These are phyloP conservation scores for Neonectria punicea DNA, from an alignment of 2,329 filamentous ascomycete species.

Conservation along the genomic window DNA sequence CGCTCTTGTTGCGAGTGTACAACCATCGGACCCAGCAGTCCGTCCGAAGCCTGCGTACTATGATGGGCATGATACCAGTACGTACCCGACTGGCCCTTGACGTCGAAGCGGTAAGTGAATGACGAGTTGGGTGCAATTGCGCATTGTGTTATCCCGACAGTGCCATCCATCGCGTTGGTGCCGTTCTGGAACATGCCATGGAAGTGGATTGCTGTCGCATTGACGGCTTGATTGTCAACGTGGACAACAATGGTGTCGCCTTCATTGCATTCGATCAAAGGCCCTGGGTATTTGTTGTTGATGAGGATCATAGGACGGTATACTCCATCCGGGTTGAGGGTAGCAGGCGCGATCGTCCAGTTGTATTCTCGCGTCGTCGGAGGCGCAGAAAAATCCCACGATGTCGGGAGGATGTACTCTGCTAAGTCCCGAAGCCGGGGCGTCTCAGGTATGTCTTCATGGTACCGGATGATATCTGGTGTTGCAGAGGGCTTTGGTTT, in stretches of 20 bases:
- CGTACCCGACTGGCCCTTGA: conserved; percentile 61
- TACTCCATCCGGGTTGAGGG: conserved; percentile 70
- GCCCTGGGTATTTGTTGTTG: conserved; percentile 80
- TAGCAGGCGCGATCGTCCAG: conserved; percentile 69
- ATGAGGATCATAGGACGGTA: conserved; percentile 72
- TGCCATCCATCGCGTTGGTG: conserved; percentile 79
- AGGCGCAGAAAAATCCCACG: conserved; percentile 65
- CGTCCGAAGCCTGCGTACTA: conserved; percentile 73
- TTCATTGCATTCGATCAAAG: conserved; percentile 77
- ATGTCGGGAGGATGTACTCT: conserved; percentile 66
- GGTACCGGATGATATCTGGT: conserved; percentile 28
- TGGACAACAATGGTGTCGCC: conserved; percentile 78
- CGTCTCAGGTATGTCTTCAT: conserved; percentile 36
- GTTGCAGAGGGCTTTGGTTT: not conserved
- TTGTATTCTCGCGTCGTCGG: conserved; percentile 65
- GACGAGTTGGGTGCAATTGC: conserved; percentile 70
- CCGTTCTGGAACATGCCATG: conserved; percentile 83
- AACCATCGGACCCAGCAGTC: conserved; percentile 73
- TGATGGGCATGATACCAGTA: conserved; percentile 75
- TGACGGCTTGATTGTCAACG: conserved; percentile 72
- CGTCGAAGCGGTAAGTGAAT: conserved; percentile 75
- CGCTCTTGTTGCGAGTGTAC: conserved; percentile 66
- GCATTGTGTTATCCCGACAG: conserved; percentile 74
- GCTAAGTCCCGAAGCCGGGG: conserved; percentile 47
- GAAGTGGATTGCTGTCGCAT: conserved; percentile 77